Evolutionary conservation across 1,284 basidiomycete genomes (phyloP).

Genomic region (Phylloboletellus chloephorus): DNA sequence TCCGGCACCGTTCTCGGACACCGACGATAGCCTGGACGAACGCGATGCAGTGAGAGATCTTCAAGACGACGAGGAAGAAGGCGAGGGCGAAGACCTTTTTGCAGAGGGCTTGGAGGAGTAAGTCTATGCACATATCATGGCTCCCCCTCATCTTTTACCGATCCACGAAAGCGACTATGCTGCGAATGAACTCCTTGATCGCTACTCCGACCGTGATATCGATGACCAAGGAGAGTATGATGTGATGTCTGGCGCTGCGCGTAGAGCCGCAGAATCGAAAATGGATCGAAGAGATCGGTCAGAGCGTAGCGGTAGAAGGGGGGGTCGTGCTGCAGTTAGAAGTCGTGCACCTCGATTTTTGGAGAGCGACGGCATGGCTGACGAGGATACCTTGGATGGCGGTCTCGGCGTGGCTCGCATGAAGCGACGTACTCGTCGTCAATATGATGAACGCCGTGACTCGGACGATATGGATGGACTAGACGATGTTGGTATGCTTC

Average conservation of each 20-base stretch:
- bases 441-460: slow-evolving; percentile 85
- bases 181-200: slow-evolving; percentile 76
- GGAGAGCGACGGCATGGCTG: slow-evolving; percentile 58
- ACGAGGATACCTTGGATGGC: slow-evolving; percentile 58
- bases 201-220: slow-evolving; percentile 82
- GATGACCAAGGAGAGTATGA: slow-evolving; percentile 80
- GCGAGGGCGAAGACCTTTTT: slow-evolving; percentile 92
- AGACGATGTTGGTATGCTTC: slow-evolving; percentile 58
- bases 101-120: slow-evolving; percentile 75
- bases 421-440: slow-evolving; percentile 73
- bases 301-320: slow-evolving; percentile 59
- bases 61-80: slow-evolving; percentile 68
- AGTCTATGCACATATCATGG: slow-evolving; percentile 28
- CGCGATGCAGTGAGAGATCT: slow-evolving; percentile 68
- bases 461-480: slow-evolving; percentile 81
- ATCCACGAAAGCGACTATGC: slow-evolving; percentile 74
- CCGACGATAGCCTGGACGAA: slow-evolving; percentile 76
- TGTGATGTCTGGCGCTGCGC: slow-evolving; percentile 66
- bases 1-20: slow-evolving; percentile 79
- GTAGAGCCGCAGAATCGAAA: slow-evolving; percentile 80
- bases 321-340: slow-evolving; percentile 66
- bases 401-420: slow-evolving; percentile 59
- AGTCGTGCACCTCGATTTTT: slow-evolving; percentile 82
- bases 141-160: slow-evolving; percentile 5
- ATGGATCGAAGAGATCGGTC: slow-evolving; percentile 88